These are phyloP conservation scores for Oryza officinalis DNA, from an alignment of 176 grass and related monocot species.

Conservation along the genomic window DNA sequence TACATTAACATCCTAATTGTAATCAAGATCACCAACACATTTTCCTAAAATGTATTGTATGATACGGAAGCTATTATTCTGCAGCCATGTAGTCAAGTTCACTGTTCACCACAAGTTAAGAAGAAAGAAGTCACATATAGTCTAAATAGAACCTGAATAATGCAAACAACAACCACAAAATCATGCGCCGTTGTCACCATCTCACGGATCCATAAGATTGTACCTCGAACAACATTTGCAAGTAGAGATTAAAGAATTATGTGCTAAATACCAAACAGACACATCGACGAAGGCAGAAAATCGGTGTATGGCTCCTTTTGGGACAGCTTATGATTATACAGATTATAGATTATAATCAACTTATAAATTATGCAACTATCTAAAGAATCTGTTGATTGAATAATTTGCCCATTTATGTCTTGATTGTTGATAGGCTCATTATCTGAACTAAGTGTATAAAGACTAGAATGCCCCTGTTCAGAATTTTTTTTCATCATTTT, in stretches of 20 bases:
- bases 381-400: too few relatives aligned
- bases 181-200: background rate
- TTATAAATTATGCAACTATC: too few relatives aligned
- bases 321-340: too few relatives aligned
- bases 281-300: background rate
- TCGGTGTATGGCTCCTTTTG: background rate
- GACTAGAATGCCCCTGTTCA: too few relatives aligned
- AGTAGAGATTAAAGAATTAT: background rate
- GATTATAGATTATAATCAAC: too few relatives aligned
- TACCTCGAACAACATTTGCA: background rate
- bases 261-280: background rate
- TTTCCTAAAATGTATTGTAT: background rate
- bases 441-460: too few relatives aligned
- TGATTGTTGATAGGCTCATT: too few relatives aligned
- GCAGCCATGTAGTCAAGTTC: background rate
- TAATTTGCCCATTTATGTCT: too few relatives aligned
- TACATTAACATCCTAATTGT: background rate
- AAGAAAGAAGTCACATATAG: background rate
- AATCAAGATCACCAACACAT: background rate
- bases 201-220: background rate
- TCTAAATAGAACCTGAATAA: background rate
- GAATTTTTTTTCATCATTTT: too few relatives aligned
- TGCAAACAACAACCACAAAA: background rate
- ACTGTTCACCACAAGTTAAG: slow-evolving; percentile 1
- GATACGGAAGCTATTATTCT: background rate